A percentile compares a stretch with the other conserved stretches of the same genome.
phyloP scores from a whole-genome alignment of 495 filamentous ascomycete species.

The Cenococcum geophilum region DNA sequence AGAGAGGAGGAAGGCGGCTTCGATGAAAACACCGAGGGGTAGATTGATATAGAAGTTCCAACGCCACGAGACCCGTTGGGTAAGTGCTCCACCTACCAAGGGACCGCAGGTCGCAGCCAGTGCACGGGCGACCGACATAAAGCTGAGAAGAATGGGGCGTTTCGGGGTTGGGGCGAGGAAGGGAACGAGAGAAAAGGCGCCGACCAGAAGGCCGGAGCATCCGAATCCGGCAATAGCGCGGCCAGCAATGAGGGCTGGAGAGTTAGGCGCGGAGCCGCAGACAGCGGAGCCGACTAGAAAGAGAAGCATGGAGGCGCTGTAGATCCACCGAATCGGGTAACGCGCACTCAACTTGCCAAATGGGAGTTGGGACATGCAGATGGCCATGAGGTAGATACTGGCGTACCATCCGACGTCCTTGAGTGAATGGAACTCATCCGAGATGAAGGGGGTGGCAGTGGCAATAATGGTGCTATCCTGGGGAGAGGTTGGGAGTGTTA shows the following conservation, averaged over 20 bases:
- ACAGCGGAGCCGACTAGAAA: slow-evolving; percentile 80
- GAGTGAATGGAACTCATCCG: slow-evolving; percentile 12
- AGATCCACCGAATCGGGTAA: slow-evolving; percentile 62
- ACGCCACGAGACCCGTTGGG: slow-evolving; percentile 54
- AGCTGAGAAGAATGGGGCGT: slow-evolving; percentile 63
- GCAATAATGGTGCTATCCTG: no score
- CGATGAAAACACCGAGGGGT: slow-evolving; percentile 54
- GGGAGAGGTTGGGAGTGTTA: no score
- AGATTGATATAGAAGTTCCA: slow-evolving; percentile 77
- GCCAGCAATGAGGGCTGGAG: slow-evolving; percentile 68
- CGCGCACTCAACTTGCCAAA: slow-evolving; percentile 75
- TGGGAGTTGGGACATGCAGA: slow-evolving; percentile 56
- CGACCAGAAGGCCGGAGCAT: slow-evolving; percentile 73
- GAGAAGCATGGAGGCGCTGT: slow-evolving; percentile 59
- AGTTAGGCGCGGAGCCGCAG: slow-evolving; percentile 69
- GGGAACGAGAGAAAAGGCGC: slow-evolving; percentile 71
- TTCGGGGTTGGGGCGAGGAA: slow-evolving; percentile 63
- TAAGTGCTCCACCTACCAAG: slow-evolving; percentile 33
- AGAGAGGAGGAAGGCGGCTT: slow-evolving; percentile 49
- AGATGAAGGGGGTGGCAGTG: slow-evolving; percentile 12
- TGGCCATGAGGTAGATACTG: slow-evolving; percentile 2
- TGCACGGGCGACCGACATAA: slow-evolving; percentile 72
- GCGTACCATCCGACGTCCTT: slow-evolving; percentile 12
- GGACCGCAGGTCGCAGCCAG: slow-evolving; percentile 50
- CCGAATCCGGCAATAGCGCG: slow-evolving; percentile 78